Percentiles rank a stretch among this genome's conserved stretches.
Conservation (phyloP, 495 filamentous ascomycete genomes). For the Terfezia claveryi region DNA sequence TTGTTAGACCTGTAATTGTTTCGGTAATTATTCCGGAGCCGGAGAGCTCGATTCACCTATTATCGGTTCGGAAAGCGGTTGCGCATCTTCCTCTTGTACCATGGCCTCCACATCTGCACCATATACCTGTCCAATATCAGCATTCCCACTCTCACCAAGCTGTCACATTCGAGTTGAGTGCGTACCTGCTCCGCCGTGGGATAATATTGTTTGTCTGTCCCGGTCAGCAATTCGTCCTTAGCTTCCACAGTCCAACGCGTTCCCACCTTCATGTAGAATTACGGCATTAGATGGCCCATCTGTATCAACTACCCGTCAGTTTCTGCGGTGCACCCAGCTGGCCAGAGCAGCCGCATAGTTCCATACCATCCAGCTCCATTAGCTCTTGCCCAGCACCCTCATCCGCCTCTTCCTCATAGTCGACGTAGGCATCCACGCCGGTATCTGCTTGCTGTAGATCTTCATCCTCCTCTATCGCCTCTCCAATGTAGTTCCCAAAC, state of each 20-base stretch:
- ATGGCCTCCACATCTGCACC: constrained; percentile 82
- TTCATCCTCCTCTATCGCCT: constrained; percentile 72
- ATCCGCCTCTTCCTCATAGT: constrained; percentile 48
- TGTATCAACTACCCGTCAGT: constrained; percentile 10
- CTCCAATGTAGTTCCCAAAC: constrained; percentile 93
- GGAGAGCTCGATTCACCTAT: constrained; percentile 25
- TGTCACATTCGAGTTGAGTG: neutral
- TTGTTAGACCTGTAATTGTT: constrained; percentile 6
- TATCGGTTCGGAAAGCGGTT: constrained; percentile 76
- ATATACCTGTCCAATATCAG: constrained; percentile 25
- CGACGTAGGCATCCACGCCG: constrained; percentile 52
- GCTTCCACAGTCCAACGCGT: neutral
- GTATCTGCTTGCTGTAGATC: neutral
- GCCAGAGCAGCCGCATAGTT: neutral
- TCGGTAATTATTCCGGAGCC: neutral
- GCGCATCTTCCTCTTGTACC: constrained; percentile 93
- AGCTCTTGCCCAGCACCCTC: constrained; percentile 51
- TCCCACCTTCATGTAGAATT: constrained; percentile 53
- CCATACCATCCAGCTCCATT: constrained; percentile 78
- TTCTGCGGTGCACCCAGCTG: neutral
- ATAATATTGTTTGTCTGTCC: constrained; percentile 85
- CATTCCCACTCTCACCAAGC: neutral
- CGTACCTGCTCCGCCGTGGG: constrained; percentile 73
- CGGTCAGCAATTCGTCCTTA: constrained; percentile 1
- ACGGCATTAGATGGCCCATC: constrained; percentile 90